Evolutionary conservation across 352 stramenopile genomes (phyloP), one percentile per base, ranked within the genome.

Genomic region (Phytophthora chlamydospora): DNA sequence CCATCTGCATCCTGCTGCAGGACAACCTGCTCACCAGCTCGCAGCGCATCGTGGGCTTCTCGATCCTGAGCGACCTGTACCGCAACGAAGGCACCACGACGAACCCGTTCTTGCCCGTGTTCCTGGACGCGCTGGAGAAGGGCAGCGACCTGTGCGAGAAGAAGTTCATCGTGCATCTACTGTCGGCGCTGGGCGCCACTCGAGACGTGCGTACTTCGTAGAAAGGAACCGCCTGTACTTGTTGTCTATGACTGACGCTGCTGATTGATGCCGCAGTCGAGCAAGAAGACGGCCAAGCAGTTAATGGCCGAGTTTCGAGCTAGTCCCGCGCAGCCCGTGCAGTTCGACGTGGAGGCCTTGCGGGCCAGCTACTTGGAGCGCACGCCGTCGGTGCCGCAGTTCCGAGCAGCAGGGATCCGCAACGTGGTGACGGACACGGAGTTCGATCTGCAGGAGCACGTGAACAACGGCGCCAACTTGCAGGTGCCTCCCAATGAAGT

Each of bases 1-100:
- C 85, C 35, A 82, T 97, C 57, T 96, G 83, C 71, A 93, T 96
- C 62, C 49, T 97, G 66, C 66, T 97, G 13, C 79, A 93, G 57
- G 90, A 97, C 73, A 97, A 97, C 41, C 66, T 97, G 58, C 84
- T 97, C 43, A 97, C 88, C 12, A 90, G 85, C 55, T 90, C 85
- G 13, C 43, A 96, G 87, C 85, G 90, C 24, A 71, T 97, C 38
- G 84, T 96, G 36, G 84, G 85, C 50, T 96, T 96, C 58, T 93
- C 80, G 33, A 88, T 96, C 48, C 65, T 97, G 52, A 85, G 71
- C 49, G 85, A 96, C 47, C 55, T 97, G 55, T 96, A 96, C 58
- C 83, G 80, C 6, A 91, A 85, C 56, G 85, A 97, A 58, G 69
- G 78, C 11, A 71, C 73, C 1, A 68, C 44, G 9, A 92, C 78